Conservation (phyloP, 164 flowering plant species). For the Houttuynia cordata region DNA sequence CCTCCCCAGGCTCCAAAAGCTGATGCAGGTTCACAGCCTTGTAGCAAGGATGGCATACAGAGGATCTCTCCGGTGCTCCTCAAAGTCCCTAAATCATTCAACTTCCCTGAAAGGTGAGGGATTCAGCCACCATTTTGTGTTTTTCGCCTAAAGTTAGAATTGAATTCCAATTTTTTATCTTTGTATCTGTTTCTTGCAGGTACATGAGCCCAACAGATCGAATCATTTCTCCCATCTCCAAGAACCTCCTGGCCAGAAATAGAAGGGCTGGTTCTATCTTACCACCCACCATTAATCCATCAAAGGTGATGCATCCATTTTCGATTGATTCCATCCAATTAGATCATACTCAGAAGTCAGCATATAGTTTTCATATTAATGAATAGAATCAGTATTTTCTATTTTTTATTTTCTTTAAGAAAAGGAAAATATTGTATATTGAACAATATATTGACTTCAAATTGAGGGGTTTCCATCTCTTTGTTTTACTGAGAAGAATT, state of each 20-base stretch:
- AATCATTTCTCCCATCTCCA: conserved; percentile 68
- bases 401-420: too few relatives aligned
- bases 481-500: too few relatives aligned
- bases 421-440: too few relatives aligned
- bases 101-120: conserved; percentile 45
- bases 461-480: too few relatives aligned
- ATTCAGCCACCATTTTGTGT: not conserved
- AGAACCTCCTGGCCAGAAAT: conserved; percentile 54
- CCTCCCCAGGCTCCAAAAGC: too few relatives aligned
- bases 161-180: not conserved
- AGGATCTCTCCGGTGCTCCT: conserved; percentile 36
- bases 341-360: too few relatives aligned
- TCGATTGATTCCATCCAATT: too few relatives aligned
- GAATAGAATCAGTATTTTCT: not conserved
- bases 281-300: conserved; percentile 30
- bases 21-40: not conserved
- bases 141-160: not conserved
- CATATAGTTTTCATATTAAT: not conserved
- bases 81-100: conserved; percentile 50
- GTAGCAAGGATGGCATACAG: conserved; percentile 13
- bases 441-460: too few relatives aligned
- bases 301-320: too few relatives aligned
- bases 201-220: conserved; percentile 75
- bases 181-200: conserved; percentile 18
- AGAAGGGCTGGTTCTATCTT: conserved; percentile 26